A percentile compares a stretch with the other conserved stretches of the same genome.
Conservation (phyloP, 371 early-diverging fungal genomes). For the Batkoa obscura region DNA sequence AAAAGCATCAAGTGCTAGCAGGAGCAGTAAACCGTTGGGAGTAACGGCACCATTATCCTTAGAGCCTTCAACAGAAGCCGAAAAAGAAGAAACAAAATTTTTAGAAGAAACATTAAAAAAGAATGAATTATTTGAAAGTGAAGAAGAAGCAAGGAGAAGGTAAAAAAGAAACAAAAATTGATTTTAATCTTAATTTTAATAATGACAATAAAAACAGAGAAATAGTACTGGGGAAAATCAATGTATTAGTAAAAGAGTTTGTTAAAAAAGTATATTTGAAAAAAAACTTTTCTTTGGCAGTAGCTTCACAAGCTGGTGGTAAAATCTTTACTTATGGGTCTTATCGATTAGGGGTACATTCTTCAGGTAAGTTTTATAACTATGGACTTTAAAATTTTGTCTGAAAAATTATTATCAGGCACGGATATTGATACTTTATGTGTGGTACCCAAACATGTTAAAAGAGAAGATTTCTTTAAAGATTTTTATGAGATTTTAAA, state of each 20-base stretch:
- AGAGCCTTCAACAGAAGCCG: conserved; percentile 17
- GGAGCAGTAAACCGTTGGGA: conserved; percentile 9
- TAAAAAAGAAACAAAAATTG: not conserved
- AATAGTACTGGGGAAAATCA: conserved; percentile 69
- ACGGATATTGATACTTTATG: conserved; percentile 99
- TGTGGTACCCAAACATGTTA: conserved; percentile 87
- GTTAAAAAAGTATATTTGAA: conserved; percentile 52
- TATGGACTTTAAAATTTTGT: not conserved
- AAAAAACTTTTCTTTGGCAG: conserved; percentile 45
- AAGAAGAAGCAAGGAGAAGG: conserved; percentile 24
- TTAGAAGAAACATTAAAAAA: conserved; percentile 27
- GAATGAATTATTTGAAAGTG: conserved; percentile 36
- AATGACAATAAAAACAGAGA: conserved; percentile 25
- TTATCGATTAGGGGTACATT: conserved; percentile 97
- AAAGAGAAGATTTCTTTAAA: conserved; percentile 88
- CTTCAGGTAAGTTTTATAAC: conserved; percentile 30
- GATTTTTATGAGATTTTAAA: conserved; percentile 78
- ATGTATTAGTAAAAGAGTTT: conserved; percentile 75
- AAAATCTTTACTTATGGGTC: conserved; percentile 99
- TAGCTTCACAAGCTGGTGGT: conserved; percentile 81
- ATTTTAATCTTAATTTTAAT: not conserved
- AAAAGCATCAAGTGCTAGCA: not conserved
- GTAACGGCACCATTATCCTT: conserved; percentile 24
- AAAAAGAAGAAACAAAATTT: conserved; percentile 22
- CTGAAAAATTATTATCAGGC: conserved; percentile 20